Base-by-base conservation (phyloP, 371 early-diverging fungal species). In the Ordospora pajunii region DNA sequence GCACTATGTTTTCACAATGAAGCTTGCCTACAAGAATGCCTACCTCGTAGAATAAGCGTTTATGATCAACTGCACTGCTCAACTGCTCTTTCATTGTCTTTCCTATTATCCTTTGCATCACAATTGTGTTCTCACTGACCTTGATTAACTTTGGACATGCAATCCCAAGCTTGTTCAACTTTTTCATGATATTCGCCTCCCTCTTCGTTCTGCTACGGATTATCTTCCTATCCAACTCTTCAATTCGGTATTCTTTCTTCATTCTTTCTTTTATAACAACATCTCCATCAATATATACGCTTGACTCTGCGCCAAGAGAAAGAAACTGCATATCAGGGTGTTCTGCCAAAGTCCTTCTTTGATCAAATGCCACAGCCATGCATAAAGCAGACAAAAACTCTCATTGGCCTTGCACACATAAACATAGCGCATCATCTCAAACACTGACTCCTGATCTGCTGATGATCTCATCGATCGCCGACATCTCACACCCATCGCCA, bases 1-100 rank as follows among this genome's bases (percentile, higher is more conserved):
- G 99, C 12, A 96, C 86, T 37, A 96, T 87, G 79, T 92, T 90
- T 32, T 87, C 75, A 25, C 81, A 83, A 84, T 98, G 99, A 88
- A 96, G 89, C 73, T 82, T 82, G 5, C 89, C 90, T 32, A 98
- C 68, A 0, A 77, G 27, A 52, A 27, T 40, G 10, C 79, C 78
- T 37, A 78, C 32, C 19, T 69, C 63, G 37, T 44, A 32, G 32
- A 80, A 46, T 8, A 80, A 19, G 25, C 63, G 63, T 50, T 43
- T 63, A 17, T 2, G 32, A 6, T 37, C 19, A n/a, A 53, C 21
- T n/a, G 19, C 58, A 21, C 17, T 17, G 8, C 51, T 50, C 21
- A 70, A 32, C 25, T 22, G 19, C 14, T 71, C 73, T 71, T 74
- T 76, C 25, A 84, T 43, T 23, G 70, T 65, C 23, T 19, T 63